Base-by-base conservation (phyloP, 1,284 basidiomycete species). In the Trametes versicolor region DNA sequence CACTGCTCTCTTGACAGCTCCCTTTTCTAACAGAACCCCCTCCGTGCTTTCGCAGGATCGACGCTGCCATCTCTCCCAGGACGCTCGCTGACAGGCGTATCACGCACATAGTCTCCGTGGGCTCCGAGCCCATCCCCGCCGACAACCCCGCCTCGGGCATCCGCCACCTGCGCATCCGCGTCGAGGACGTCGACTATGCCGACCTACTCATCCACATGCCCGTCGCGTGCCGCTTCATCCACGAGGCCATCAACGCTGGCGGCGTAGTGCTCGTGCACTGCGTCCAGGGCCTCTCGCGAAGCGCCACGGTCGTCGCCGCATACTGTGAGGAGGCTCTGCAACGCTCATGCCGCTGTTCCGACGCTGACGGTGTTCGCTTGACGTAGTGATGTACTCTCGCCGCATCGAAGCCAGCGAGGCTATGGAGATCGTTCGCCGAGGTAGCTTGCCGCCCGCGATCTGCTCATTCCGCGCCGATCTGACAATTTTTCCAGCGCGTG, bases 261-360 rank as follows among this genome's bases (percentile, higher is more conserved):
- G 94, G 94, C 6, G 85, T 87, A 52, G 87, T 95, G 64, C 84
- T 97, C 51, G 94, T 97, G 17, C 94, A 96, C 75, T 94, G 93
- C 73, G 85, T 90, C 32, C 90, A 94, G 71, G 94, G 95, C 47
- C 83, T 95, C 57, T 94, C 92, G 64, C 85, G 95, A 67, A 91
- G 91, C 71, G 91, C 95, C 4, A 86, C 93, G 5, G 88, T 95
- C 36, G 88, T 95, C 64, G 90, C 93, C 58, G 95, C 93, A 41
- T 95, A 96, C 76, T 77, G 92, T 92, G 73, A 75, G 89, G 73
- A 75, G 89, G 17, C 25, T 41, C 37, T 17, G 27, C 54, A n/a
- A 15, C 34, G 37, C 39, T 23, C 15, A 25, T 60, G 45, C 43
- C 41, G n/a, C 27, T 45, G 23, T 45, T 50, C 13, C 19, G 50